Evolutionary conservation across 2,329 filamentous ascomycete genomes (phyloP).

Genomic region (Microcera coccophila): DNA sequence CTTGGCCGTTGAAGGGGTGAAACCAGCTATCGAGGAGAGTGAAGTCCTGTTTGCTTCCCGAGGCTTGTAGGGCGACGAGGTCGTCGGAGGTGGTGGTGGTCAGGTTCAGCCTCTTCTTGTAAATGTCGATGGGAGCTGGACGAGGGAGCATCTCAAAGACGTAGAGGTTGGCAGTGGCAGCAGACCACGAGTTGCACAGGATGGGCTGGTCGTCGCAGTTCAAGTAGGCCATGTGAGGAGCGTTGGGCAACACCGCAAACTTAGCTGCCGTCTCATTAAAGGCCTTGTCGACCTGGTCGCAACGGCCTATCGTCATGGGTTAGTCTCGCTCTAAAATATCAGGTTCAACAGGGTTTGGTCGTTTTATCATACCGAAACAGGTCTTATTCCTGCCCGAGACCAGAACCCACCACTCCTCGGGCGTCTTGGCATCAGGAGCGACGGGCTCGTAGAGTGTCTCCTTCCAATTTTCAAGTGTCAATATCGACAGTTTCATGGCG

Average conservation of each 20-base stretch:
- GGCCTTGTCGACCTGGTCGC: constrained; percentile 59
- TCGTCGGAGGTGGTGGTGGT: constrained; percentile 63
- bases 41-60: constrained; percentile 48
- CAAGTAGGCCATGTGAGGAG: constrained; percentile 64
- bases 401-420: constrained; percentile 74
- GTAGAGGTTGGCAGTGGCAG: constrained; percentile 61
- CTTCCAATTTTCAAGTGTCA: constrained; percentile 70
- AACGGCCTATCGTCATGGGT: constrained; percentile 51
- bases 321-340: constrained; percentile 14
- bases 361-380: constrained; percentile 55
- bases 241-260: constrained; percentile 57
- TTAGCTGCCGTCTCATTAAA: constrained; percentile 63
- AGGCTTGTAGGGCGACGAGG: constrained; percentile 55
- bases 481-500: constrained; percentile 42
- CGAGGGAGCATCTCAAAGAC: constrained; percentile 64
- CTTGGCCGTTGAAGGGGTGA: constrained; percentile 69
- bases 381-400: constrained; percentile 75
- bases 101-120: constrained; percentile 63
- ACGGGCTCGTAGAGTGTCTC: constrained; percentile 61
- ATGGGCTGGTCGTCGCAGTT: constrained; percentile 73
- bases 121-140: constrained; percentile 60
- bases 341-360: neutral
- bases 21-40: constrained; percentile 58
- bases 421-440: constrained; percentile 54
- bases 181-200: constrained; percentile 71